phyloP scores from a whole-genome alignment of 768 basidiomycete genomes.

The Kwoniella newhampshirensis region DNA sequence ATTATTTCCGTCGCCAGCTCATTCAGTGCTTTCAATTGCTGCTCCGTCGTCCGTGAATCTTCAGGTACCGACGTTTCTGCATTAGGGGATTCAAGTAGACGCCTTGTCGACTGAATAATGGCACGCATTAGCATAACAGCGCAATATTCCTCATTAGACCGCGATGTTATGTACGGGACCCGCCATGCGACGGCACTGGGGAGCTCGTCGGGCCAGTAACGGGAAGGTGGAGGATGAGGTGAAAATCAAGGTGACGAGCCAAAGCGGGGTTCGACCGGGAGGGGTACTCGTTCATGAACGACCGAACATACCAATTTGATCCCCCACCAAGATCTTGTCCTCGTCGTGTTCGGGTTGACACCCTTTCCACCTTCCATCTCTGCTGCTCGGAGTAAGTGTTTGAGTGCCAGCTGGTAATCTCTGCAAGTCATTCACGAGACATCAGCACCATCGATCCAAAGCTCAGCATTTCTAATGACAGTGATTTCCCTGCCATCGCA shows the following conservation, averaged over 20 bases:
- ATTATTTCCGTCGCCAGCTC: slow-evolving; percentile 40
- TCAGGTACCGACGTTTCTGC: slow-evolving; percentile 20
- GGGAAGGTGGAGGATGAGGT: neutral
- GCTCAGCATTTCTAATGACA: slow-evolving; percentile 1
- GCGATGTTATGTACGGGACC: no score
- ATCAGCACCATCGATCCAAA: neutral
- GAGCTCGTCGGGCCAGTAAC: no score
- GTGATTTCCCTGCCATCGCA: neutral
- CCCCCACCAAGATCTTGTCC: slow-evolving; percentile 49
- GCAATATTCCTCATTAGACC: no score
- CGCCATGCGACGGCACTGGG: no score
- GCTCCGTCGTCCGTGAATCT: slow-evolving; percentile 12
- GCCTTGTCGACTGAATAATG: slow-evolving; percentile 10
- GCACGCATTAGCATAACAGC: no score
- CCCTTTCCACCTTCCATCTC: slow-evolving; percentile 43
- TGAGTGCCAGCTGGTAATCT: slow-evolving; percentile 45
- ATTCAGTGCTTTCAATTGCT: slow-evolving; percentile 29
- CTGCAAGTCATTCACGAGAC: slow-evolving; percentile 23
- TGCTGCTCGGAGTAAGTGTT: slow-evolving; percentile 43
- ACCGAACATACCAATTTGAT: slow-evolving; percentile 32
- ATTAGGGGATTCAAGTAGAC: slow-evolving; percentile 19
- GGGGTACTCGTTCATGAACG: neutral
- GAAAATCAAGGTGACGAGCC: neutral
- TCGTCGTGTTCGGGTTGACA: slow-evolving; percentile 9
- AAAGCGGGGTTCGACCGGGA: neutral